phyloP scores from a whole-genome alignment of 495 filamentous ascomycete species.

The Lasiosphaeris hirsuta region DNA sequence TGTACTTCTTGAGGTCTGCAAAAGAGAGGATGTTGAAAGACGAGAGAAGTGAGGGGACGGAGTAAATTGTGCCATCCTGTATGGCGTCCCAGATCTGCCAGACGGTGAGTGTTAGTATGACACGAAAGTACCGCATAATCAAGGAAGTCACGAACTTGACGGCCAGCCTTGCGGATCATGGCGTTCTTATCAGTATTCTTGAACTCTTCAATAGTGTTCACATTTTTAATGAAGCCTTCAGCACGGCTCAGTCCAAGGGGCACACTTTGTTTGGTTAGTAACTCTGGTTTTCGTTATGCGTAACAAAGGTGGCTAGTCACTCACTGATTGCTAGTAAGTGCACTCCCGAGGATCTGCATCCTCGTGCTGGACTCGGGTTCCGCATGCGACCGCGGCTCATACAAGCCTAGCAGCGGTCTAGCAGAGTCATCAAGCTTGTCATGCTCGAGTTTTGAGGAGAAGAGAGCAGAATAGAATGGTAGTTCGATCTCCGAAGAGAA shows the following conservation, averaged over 20 bases:
- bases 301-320: constrained; percentile 26
- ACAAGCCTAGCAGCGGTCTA: constrained; percentile 79
- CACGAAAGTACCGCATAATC: background rate
- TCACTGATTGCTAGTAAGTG: constrained; percentile 78
- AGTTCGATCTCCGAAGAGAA: constrained; percentile 93
- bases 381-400: constrained; percentile 72
- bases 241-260: constrained; percentile 71
- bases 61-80: constrained; percentile 91
- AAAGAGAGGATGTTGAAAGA: constrained; percentile 89
- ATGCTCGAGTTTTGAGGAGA: constrained; percentile 88
- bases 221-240: constrained; percentile 91
- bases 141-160: constrained; percentile 56
- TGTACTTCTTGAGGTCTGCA: constrained; percentile 94
- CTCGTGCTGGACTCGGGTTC: constrained; percentile 67
- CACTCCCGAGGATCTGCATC: constrained; percentile 85
- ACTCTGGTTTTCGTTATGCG: background rate
- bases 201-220: constrained; percentile 95
- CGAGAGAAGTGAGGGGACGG: constrained; percentile 82
- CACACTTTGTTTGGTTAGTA: constrained; percentile 50
- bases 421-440: constrained; percentile 94
- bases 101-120: constrained; percentile 5
- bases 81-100: constrained; percentile 93
- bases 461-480: constrained; percentile 87
- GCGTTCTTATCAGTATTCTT: constrained; percentile 66
- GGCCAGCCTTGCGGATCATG: constrained; percentile 69